Evolutionary conservation across 257 asterid species (phyloP).

Genomic region (Nicotiana tabacum): DNA sequence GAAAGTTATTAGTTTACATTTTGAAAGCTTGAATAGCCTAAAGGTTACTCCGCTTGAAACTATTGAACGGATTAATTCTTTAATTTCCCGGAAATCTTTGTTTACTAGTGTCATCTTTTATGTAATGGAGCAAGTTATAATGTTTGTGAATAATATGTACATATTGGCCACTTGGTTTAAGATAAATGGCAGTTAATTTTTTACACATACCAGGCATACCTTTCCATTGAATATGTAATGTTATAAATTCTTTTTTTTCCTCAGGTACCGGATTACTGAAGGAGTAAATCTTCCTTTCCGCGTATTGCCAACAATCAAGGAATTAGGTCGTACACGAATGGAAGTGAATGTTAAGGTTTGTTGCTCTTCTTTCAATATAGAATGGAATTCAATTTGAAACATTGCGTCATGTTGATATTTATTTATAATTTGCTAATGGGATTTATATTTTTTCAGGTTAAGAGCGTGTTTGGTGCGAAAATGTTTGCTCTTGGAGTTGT

Average conservation of each 20-base stretch:
- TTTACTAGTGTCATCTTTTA: background rate
- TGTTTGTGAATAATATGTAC: background rate
- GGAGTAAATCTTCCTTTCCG: constrained; percentile 99
- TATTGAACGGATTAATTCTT: background rate
- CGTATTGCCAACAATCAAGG: constrained; percentile 97
- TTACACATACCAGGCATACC: background rate
- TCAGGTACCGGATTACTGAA: constrained; percentile 94
- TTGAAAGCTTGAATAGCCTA: background rate
- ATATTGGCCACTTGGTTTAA: background rate
- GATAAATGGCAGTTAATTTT: background rate
- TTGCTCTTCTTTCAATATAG: constrained; percentile 15
- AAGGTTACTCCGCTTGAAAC: background rate
- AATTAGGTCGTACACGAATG: constrained; percentile 98
- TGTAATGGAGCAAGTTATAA: background rate
- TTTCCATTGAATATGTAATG: background rate
- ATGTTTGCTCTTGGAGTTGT: constrained; percentile 99
- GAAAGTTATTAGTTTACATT: background rate
- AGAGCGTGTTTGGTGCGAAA: constrained; percentile 98
- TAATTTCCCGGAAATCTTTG: background rate
- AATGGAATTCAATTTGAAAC: background rate
- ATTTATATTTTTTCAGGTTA: constrained; percentile 54
- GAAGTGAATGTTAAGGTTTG: constrained; percentile 99
- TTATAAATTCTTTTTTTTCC: constrained; percentile 14
- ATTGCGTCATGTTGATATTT: background rate
- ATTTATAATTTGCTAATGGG: background rate